A percentile compares a stretch with the other conserved stretches of the same genome.
These are phyloP conservation scores for Pseudogymnoascus sp. DNA, from an alignment of 2,329 filamentous ascomycete species.

Conservation along the genomic window DNA sequence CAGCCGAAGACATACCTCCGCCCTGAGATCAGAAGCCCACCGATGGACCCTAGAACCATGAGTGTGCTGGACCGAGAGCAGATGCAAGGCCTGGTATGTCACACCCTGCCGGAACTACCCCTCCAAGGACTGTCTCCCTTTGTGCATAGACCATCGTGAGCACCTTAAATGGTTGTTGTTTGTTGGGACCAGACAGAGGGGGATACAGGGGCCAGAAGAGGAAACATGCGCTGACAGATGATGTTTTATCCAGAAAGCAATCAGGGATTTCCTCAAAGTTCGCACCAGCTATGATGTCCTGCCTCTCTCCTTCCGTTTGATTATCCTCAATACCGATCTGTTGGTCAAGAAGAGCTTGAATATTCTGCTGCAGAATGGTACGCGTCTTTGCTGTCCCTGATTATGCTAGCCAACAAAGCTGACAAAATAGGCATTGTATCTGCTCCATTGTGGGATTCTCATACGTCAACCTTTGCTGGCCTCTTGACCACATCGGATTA, in stretches of 20 bases:
- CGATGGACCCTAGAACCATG: conserved; percentile 33
- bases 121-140: background rate
- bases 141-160: background rate
- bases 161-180: background rate
- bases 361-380: conserved; percentile 93
- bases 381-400: conserved; percentile 16
- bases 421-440: conserved; percentile 76
- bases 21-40: conserved; percentile 24
- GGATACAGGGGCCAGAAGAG: background rate
- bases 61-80: conserved; percentile 67
- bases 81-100: conserved; percentile 66
- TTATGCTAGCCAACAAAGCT: conserved; percentile 9
- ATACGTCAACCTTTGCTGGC: conserved; percentile 84
- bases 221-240: background rate
- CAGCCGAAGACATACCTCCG: conserved; percentile 30
- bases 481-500: conserved; percentile 94
- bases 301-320: conserved; percentile 88
- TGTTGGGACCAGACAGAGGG: background rate
- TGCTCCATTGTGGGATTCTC: conserved; percentile 92
- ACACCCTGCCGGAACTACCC: conserved; percentile 8
- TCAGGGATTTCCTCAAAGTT: conserved; percentile 92
- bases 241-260: conserved; percentile 55
- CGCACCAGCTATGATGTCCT: conserved; percentile 97
- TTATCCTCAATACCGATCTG: conserved; percentile 89
- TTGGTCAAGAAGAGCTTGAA: conserved; percentile 95